phyloP scores from a whole-genome alignment of 257 asterid species.

The Salvia hispanica region DNA sequence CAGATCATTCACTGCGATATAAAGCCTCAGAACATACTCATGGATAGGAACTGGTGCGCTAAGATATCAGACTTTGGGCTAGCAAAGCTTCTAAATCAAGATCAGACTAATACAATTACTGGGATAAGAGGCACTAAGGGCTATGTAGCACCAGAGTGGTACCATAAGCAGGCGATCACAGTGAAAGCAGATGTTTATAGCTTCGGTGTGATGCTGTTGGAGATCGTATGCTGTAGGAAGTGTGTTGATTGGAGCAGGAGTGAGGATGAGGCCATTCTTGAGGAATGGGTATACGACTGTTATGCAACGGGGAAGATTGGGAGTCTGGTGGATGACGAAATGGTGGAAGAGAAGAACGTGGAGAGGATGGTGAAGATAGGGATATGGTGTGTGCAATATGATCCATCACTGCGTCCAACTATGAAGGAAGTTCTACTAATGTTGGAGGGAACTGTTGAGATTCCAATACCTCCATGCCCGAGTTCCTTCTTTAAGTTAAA shows the following conservation, averaged over 20 bases:
- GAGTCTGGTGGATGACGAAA: conserved; percentile 36
- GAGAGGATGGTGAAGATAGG: conserved; percentile 52
- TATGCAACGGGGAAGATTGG: conserved; percentile 33
- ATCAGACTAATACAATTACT: conserved; percentile 49
- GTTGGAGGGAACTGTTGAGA: conserved; percentile 65
- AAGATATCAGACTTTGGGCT: conserved; percentile 64
- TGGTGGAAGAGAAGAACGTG: conserved; percentile 33
- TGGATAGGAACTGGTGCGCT: conserved; percentile 44
- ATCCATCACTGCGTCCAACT: conserved; percentile 54
- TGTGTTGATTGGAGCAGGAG: conserved; percentile 38
- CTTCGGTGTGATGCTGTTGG: conserved; percentile 56
- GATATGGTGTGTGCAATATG: conserved; percentile 62
- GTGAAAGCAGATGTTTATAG: conserved; percentile 63
- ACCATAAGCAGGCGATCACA: conserved; percentile 44
- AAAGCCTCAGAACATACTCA: conserved; percentile 62
- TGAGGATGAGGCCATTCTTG: conserved; percentile 50
- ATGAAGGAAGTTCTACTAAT: conserved; percentile 58
- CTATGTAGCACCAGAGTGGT: conserved; percentile 64
- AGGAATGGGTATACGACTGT: conserved; percentile 46
- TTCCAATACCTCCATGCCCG: conserved; percentile 58
- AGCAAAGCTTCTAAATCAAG: conserved; percentile 54
- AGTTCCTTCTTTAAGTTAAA: conserved; percentile 40
- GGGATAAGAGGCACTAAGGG: conserved; percentile 57
- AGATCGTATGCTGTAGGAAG: conserved; percentile 45
- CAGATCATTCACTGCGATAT: conserved; percentile 68